These are phyloP conservation scores for Physcomitrellopsis africana DNA, from an alignment of 225 moss, liverwort and hornwort species.

Conservation along the genomic window DNA sequence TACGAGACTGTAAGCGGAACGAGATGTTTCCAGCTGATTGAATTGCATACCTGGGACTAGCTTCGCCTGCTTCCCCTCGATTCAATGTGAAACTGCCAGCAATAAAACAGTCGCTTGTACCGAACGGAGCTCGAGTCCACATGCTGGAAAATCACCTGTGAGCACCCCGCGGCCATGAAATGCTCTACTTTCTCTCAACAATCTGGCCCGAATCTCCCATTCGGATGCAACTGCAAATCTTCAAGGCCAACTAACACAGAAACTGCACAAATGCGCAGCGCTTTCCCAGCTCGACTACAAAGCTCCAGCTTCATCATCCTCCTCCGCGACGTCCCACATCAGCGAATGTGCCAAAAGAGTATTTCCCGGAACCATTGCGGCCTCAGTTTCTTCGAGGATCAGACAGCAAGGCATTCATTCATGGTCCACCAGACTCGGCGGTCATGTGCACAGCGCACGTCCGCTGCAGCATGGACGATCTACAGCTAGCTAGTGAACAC, in stretches of 20 bases:
- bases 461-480: constrained; percentile 29
- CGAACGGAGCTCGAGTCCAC: constrained; percentile 52
- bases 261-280: not conserved
- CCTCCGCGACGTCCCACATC: constrained; percentile 14
- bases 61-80: constrained; percentile 39
- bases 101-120: constrained; percentile 16
- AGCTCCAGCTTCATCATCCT: constrained; percentile 10
- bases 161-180: constrained; percentile 47
- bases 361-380: constrained; percentile 28
- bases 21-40: constrained; percentile 13
- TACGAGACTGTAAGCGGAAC: not conserved
- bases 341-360: constrained; percentile 22
- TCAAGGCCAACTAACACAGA: not conserved
- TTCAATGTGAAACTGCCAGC: constrained; percentile 30
- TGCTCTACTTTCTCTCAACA: constrained; percentile 43
- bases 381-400: constrained; percentile 16
- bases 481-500: constrained; percentile 24
- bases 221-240: not conserved
- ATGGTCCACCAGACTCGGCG: constrained; percentile 47
- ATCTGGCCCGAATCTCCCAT: not conserved
- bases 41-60: constrained; percentile 50
- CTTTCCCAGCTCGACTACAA: not conserved
- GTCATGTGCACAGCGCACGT: constrained; percentile 45
- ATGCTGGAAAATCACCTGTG: constrained; percentile 51
- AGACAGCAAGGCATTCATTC: constrained; percentile 27